Conservation (phyloP, 768 basidiomycete genomes). For the Mrakia frigida region DNA sequence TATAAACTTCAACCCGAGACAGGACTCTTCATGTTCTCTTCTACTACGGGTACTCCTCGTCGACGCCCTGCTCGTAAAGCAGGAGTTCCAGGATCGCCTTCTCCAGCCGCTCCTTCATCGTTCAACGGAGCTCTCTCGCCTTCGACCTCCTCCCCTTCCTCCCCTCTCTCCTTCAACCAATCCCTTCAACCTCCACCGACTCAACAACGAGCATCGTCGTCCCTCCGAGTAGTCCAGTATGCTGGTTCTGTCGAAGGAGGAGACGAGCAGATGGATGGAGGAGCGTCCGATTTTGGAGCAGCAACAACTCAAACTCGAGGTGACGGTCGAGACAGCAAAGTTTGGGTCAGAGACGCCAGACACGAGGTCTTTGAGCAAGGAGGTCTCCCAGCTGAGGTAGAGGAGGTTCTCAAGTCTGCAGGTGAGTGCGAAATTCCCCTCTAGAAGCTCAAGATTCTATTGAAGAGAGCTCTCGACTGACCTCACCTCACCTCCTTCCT, state of each 20-base stretch:
- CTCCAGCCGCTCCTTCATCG: slow-evolving; percentile 9
- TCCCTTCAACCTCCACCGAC: background rate
- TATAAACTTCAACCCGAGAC: background rate
- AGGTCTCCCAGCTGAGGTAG: slow-evolving; percentile 18
- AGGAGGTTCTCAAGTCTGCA: slow-evolving; percentile 13
- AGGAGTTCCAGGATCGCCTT: background rate
- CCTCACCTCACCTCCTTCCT: background rate
- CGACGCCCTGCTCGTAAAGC: slow-evolving; percentile 9
- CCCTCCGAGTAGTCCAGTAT: slow-evolving; percentile 1
- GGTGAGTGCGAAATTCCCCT: background rate
- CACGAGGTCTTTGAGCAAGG: slow-evolving; percentile 25
- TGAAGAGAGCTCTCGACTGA: background rate
- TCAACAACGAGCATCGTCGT: background rate
- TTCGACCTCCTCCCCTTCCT: background rate
- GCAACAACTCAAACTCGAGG: slow-evolving; percentile 1
- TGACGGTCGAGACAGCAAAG: background rate
- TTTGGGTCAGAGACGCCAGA: slow-evolving; percentile 27
- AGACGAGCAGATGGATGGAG: slow-evolving; percentile 6
- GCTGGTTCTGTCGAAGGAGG: background rate
- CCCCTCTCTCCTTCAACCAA: background rate
- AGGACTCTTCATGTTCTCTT: slow-evolving; percentile 15
- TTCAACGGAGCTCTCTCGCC: background rate
- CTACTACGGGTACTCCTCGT: slow-evolving; percentile 20
- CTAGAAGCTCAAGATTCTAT: too few relatives aligned
- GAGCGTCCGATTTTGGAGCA: background rate